Evolutionary conservation across 495 filamentous ascomycete genomes (phyloP).

Genomic region (Copromyces sp.): DNA sequence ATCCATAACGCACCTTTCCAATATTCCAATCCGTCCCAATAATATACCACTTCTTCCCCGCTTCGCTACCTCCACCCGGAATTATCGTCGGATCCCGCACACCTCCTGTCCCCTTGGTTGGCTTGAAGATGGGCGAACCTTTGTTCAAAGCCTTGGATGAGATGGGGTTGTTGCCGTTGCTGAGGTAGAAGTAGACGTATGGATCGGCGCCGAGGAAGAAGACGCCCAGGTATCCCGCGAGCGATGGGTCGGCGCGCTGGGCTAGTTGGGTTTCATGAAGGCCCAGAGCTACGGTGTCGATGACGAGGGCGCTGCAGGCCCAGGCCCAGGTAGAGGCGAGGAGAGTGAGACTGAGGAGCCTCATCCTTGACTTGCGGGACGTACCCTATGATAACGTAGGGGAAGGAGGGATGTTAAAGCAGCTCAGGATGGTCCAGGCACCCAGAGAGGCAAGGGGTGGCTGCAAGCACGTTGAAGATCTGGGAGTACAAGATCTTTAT

Average conservation of each 20-base stretch:
- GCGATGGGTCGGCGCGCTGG: conserved; percentile 27
- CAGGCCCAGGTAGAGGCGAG: neutral
- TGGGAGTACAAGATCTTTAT: neutral
- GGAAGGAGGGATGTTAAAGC: neutral
- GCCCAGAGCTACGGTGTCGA: neutral
- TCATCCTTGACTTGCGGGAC: neutral
- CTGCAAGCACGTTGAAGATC: neutral
- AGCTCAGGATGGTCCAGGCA: neutral
- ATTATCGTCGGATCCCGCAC: conserved; percentile 40
- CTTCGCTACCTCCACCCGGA: conserved; percentile 37
- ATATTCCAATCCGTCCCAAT: conserved; percentile 45
- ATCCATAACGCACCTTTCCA: conserved; percentile 25
- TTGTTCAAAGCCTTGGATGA: conserved; percentile 38
- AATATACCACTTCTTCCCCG: conserved; percentile 44
- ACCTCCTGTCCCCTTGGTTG: conserved; percentile 40
- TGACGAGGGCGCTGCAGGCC: neutral
- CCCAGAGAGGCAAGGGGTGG: neutral
- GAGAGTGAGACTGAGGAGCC: neutral
- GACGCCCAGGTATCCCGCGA: conserved; percentile 40
- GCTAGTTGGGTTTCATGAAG: conserved; percentile 6
- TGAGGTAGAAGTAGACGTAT: conserved; percentile 44
- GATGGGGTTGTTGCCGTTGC: conserved; percentile 38
- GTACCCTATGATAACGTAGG: neutral
- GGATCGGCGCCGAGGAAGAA: conserved; percentile 46
- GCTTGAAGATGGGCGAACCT: conserved; percentile 36